These are phyloP conservation scores for Nannochloropsis oceanica DNA, from an alignment of 108 stramenopile species.

Conservation along the genomic window DNA sequence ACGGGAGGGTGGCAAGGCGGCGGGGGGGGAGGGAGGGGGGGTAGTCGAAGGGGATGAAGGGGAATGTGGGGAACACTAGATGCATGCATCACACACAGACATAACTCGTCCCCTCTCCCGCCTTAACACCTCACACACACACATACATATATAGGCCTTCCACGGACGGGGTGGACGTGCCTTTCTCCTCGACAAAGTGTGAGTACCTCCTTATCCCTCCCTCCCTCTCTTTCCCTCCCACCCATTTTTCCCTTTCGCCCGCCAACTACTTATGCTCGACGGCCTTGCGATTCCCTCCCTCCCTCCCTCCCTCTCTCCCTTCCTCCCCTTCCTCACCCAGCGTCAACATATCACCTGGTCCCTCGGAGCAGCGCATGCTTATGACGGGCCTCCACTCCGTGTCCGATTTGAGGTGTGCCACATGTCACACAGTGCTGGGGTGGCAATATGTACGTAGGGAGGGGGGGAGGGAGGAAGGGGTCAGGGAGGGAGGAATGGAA, in stretches of 20 bases:
- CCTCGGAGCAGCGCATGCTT: conserved; percentile 59
- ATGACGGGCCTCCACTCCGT: conserved; percentile 79
- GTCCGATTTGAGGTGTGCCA: conserved; percentile 75
- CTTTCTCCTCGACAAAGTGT: neutral
- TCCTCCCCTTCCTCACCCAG: conserved; percentile 7
- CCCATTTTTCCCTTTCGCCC: neutral
- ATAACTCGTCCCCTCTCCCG: neutral
- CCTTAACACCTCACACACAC: neutral
- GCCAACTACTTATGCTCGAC: no score
- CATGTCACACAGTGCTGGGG: conserved; percentile 68
- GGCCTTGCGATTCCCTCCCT: no score
- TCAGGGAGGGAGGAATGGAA: neutral
- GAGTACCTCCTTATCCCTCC: neutral
- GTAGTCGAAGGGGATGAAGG: neutral
- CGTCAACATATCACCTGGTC: conserved; percentile 60
- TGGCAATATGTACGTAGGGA: conserved; percentile 64
- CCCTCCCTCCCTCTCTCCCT: neutral
- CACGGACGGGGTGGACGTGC: conserved; percentile 58
- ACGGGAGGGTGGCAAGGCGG: neutral
- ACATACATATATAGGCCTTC: conserved; percentile 44
- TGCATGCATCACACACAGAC: neutral
- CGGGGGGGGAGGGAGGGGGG: neutral
- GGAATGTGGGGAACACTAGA: neutral
- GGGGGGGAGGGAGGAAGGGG: neutral
- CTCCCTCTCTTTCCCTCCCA: neutral